Evolutionary conservation across 805 yeast species (phyloP).

Genomic region (Saturnispora dispora): DNA sequence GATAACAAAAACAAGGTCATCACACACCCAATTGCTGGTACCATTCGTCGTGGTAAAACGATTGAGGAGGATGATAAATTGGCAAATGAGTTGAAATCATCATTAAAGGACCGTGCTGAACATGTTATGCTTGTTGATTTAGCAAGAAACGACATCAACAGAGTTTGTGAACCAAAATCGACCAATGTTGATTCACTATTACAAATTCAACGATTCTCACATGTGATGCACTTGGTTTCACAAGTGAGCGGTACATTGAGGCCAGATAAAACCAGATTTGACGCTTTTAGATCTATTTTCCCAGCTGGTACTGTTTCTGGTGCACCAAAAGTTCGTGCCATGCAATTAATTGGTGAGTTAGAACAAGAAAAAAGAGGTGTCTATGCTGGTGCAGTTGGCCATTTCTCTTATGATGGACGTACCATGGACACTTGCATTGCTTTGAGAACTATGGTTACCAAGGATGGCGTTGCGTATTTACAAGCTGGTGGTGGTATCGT

Average conservation of each 20-base stretch:
- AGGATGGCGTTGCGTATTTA: constrained; percentile 80
- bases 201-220: constrained; percentile 88
- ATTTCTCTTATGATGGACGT: constrained; percentile 93
- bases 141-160: constrained; percentile 92
- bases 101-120: constrained; percentile 91
- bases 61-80: constrained; percentile 82
- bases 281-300: constrained; percentile 94
- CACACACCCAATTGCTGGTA: constrained; percentile 98
- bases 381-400: constrained; percentile 98
- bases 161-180: constrained; percentile 82
- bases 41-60: constrained; percentile 83
- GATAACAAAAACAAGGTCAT: constrained; percentile 64
- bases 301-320: constrained; percentile 99
- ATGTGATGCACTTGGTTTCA: constrained; percentile 93
- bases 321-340: constrained; percentile 95
- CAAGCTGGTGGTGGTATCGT: constrained; percentile 99
- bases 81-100: constrained; percentile 63
- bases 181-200: constrained; percentile 83
- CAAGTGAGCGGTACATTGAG: constrained; percentile 91
- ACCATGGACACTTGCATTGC: constrained; percentile 98
- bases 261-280: constrained; percentile 78
- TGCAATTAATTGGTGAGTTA: constrained; percentile 85
- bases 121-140: constrained; percentile 98
- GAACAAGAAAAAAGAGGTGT: constrained; percentile 93
- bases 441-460: constrained; percentile 90